Percentiles rank a stretch among this genome's conserved stretches.
phyloP scores from a whole-genome alignment of 257 asterid species.

The Primulina tabacum region DNA sequence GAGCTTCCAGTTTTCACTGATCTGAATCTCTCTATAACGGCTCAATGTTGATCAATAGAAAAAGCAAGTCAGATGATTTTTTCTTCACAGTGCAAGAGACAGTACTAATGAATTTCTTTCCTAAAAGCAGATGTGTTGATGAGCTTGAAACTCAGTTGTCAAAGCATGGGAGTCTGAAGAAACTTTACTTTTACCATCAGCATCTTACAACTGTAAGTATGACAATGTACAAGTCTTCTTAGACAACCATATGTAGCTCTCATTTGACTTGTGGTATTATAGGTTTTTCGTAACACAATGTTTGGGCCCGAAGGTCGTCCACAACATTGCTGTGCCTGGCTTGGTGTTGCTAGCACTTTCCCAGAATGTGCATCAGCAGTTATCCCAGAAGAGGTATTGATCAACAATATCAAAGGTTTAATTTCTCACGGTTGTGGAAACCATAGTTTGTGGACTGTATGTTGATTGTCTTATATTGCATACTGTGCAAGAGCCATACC shows the following conservation, averaged over 20 bases:
- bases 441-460: constrained; percentile 12
- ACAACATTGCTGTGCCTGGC: constrained; percentile 99
- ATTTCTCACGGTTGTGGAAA: constrained; percentile 24
- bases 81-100: constrained; percentile 20
- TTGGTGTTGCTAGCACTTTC: constrained; percentile 97
- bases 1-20: constrained; percentile 13
- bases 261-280: constrained; percentile 29
- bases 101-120: constrained; percentile 26
- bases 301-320: constrained; percentile 99
- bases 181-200: constrained; percentile 93
- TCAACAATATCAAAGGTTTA: constrained; percentile 17
- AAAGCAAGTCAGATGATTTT: constrained; percentile 23
- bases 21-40: constrained; percentile 6
- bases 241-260: constrained; percentile 19
- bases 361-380: constrained; percentile 94
- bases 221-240: constrained; percentile 19
- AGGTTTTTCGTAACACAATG: constrained; percentile 99
- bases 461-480: constrained; percentile 17
- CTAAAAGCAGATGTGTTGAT: constrained; percentile 81
- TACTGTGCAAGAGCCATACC: constrained; percentile 21
- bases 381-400: constrained; percentile 88
- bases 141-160: constrained; percentile 92
- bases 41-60: constrained; percentile 7
- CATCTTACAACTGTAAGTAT: constrained; percentile 91
- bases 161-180: constrained; percentile 88